Conservation (phyloP, 345 rosid species). For the Eucalyptus shirleyi region DNA sequence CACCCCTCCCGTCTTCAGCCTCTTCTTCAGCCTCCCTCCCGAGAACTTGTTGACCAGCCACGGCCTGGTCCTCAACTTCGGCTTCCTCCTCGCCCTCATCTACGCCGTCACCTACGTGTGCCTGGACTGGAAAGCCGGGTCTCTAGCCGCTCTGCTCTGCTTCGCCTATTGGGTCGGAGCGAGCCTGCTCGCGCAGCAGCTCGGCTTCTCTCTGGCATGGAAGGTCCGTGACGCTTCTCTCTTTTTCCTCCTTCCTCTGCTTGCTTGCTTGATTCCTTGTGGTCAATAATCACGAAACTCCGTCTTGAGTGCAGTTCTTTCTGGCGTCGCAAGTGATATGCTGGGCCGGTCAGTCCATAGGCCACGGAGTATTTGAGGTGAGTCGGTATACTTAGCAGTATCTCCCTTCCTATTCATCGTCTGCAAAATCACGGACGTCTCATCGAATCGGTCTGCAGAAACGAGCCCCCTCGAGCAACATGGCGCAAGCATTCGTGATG, state of each 20-base stretch:
- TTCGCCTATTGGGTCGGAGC: conserved; percentile 1
- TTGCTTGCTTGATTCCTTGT: not conserved
- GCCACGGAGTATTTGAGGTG: not conserved
- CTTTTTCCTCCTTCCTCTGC: not conserved
- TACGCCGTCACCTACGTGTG: conserved; percentile 29
- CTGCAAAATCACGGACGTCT: not conserved
- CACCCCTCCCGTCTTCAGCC: conserved; percentile 28
- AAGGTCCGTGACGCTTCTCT: not conserved
- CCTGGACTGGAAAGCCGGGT: conserved; percentile 43
- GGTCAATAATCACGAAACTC: not conserved
- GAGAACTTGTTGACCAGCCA: conserved; percentile 9
- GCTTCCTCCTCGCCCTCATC: conserved; percentile 30
- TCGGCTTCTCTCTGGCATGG: conserved; percentile 3
- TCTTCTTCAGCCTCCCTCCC: conserved; percentile 3
- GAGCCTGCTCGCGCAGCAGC: not conserved
- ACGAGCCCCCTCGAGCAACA: not conserved
- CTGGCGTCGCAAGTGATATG: not conserved
- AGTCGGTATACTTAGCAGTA: not conserved
- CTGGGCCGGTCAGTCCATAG: not conserved
- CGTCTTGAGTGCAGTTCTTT: not conserved
- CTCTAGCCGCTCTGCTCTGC: conserved; percentile 47
- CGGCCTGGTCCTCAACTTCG: conserved; percentile 27
- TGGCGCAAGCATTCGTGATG: not conserved
- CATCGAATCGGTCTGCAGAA: not conserved
- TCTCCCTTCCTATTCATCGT: not conserved